Conservation (phyloP, 2,329 filamentous ascomycete genomes). For the Cladosporium halotolerans region DNA sequence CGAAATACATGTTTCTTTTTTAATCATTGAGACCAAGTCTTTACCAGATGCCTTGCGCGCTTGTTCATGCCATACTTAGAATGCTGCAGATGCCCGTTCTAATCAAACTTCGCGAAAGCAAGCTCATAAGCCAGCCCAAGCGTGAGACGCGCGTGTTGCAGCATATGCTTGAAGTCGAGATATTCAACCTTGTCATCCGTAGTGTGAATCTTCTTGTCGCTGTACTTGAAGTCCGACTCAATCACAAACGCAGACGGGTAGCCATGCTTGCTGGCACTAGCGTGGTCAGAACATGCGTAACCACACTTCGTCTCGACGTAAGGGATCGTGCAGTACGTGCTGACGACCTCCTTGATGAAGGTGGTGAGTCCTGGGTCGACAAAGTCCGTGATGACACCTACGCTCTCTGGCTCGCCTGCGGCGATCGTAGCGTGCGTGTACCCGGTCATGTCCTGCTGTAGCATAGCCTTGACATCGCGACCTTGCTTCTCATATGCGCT, state of each 20-base stretch:
- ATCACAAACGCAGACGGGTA: conserved; percentile 73
- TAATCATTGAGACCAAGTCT: too few species aligned
- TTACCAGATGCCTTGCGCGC: too few species aligned
- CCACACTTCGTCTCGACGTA: conserved; percentile 84
- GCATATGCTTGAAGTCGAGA: conserved; percentile 81
- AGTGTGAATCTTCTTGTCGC: conserved; percentile 62
- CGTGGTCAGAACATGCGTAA: conserved; percentile 75
- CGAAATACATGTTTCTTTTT: too few species aligned
- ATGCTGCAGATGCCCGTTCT: conserved; percentile 9
- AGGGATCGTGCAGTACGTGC: conserved; percentile 80
- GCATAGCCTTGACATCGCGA: conserved; percentile 85
- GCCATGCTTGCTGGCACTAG: conserved; percentile 65
- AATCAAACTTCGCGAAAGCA: conserved; percentile 65
- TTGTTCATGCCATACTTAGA: too few species aligned
- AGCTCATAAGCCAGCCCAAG: conserved; percentile 79
- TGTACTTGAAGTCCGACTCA: conserved; percentile 61
- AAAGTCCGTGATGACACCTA: conserved; percentile 89
- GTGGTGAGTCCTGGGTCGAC: conserved; percentile 75
- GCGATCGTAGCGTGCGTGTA: conserved; percentile 78
- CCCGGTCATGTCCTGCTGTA: conserved; percentile 97
- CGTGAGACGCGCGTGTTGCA: conserved; percentile 81
- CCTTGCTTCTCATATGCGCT: conserved; percentile 65
- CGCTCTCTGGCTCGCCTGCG: conserved; percentile 72
- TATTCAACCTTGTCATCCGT: conserved; percentile 65
- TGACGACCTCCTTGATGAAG: conserved; percentile 87